Conservation (phyloP, 2,329 filamentous ascomycete species). For the Colletotrichum shisoi region DNA sequence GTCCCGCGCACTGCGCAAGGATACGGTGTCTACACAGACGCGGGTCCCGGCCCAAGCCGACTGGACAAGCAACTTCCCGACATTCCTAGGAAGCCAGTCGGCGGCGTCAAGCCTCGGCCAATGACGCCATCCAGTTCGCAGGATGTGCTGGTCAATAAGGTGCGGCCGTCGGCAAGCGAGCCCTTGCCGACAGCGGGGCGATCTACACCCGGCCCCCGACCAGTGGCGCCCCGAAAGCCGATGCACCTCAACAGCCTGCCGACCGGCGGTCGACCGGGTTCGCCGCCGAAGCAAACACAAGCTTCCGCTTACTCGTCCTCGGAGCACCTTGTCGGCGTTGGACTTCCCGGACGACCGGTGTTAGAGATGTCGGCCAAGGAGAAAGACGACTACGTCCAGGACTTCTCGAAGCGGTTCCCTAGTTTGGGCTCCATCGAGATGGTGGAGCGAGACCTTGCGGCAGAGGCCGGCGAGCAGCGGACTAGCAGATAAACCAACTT, state of each 20-base stretch:
- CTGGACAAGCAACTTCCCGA: slow-evolving; percentile 53
- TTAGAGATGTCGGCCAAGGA: slow-evolving; percentile 65
- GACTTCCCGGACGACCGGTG: slow-evolving; percentile 58
- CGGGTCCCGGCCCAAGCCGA: slow-evolving; percentile 50
- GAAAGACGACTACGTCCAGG: slow-evolving; percentile 70
- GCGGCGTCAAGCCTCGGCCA: slow-evolving; percentile 46
- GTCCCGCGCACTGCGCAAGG: slow-evolving; percentile 80
- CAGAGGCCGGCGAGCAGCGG: slow-evolving; percentile 45
- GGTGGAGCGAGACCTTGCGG: slow-evolving; percentile 73
- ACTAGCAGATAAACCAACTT: slow-evolving; percentile 10
- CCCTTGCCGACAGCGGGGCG: slow-evolving; percentile 40
- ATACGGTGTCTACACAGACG: slow-evolving; percentile 85
- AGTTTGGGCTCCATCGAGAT: slow-evolving; percentile 86
- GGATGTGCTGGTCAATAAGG: slow-evolving; percentile 40
- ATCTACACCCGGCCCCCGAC: slow-evolving; percentile 49
- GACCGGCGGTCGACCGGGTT: slow-evolving; percentile 54
- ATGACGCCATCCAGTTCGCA: slow-evolving; percentile 42
- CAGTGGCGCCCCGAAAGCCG: slow-evolving; percentile 68
- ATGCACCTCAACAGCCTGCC: slow-evolving; percentile 66
- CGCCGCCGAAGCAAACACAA: slow-evolving; percentile 55
- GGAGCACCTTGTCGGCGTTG: slow-evolving; percentile 55
- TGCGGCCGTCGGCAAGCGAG: slow-evolving; percentile 39
- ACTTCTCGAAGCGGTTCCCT: slow-evolving; percentile 87
- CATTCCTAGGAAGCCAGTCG: slow-evolving; percentile 62
- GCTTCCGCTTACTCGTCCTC: slow-evolving; percentile 41